Conservation (phyloP, 768 basidiomycete genomes). For the Sporobolomyces pararoseus region DNA sequence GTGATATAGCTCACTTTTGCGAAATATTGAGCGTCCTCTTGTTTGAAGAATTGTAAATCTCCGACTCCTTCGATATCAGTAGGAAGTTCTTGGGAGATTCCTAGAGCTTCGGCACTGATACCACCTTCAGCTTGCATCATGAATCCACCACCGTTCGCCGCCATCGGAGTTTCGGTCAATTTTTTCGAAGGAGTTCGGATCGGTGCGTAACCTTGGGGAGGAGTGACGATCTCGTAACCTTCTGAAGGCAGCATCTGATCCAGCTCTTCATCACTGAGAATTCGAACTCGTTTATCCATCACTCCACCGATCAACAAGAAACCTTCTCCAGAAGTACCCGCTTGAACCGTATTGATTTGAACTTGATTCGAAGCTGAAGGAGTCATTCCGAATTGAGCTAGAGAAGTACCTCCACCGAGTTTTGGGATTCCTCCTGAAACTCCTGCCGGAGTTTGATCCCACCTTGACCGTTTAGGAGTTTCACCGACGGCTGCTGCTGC, state of each 20-base stretch:
- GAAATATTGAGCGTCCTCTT: conserved; percentile 97
- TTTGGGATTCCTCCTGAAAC: conserved; percentile 18
- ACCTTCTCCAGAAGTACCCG: conserved; percentile 42
- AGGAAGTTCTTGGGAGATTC: conserved; percentile 78
- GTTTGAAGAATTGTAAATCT: conserved; percentile 93
- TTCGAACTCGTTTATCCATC: conserved; percentile 94
- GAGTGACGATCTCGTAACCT: conserved; percentile 87
- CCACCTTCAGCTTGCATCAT: conserved; percentile 93
- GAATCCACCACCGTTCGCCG: conserved; percentile 70
- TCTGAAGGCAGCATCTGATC: conserved; percentile 78
- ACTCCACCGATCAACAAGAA: conserved; percentile 53
- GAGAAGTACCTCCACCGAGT: conserved; percentile 51
- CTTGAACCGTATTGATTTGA: conserved; percentile 32
- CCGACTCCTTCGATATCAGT: conserved; percentile 98
- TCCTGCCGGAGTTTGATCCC: conserved; percentile 76
- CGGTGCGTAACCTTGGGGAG: conserved; percentile 89
- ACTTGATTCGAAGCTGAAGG: conserved; percentile 22
- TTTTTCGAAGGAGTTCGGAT: conserved; percentile 60
- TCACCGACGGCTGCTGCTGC: conserved; percentile 54
- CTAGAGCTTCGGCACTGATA: conserved; percentile 80
- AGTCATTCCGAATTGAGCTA: conserved; percentile 50
- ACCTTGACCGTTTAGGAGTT: conserved; percentile 83
- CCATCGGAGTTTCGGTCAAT: conserved; percentile 55
- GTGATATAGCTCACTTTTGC: conserved; percentile 85
- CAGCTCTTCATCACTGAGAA: conserved; percentile 90